These are phyloP conservation scores for Rhodamnia rubescens DNA, from an alignment of 345 rosid genomes.

Conservation along the genomic window DNA sequence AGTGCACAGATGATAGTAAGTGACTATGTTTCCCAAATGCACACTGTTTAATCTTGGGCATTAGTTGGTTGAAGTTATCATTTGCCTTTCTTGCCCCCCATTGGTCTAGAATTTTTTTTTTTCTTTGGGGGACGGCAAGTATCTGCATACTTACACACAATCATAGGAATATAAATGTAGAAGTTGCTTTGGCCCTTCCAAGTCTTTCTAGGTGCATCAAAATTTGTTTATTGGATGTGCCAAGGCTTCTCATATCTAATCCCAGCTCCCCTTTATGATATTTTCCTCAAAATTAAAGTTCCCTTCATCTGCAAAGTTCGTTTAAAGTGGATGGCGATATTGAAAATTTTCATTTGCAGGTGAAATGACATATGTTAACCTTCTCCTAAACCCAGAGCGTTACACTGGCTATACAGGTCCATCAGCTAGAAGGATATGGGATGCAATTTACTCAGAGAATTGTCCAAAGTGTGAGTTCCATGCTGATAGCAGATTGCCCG, in stretches of 20 bases:
- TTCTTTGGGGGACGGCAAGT: neutral
- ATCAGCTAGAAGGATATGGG: slow-evolving; percentile 96
- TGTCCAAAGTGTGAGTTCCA: slow-evolving; percentile 70
- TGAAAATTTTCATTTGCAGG: slow-evolving; percentile 22
- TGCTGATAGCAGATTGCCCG: neutral
- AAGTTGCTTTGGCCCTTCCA: neutral
- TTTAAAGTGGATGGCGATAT: neutral
- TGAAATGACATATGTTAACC: slow-evolving; percentile 90
- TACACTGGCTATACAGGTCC: slow-evolving; percentile 83
- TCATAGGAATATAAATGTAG: neutral
- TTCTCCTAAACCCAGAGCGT: slow-evolving; percentile 78
- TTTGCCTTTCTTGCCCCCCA: neutral
- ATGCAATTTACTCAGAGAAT: slow-evolving; percentile 82
- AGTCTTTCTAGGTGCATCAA: neutral
- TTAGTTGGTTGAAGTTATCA: neutral
- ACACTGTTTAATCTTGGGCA: neutral
- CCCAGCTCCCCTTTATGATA: neutral
- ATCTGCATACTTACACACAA: neutral
- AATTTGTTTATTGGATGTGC: neutral
- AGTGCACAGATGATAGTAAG: neutral
- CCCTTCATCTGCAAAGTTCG: neutral
- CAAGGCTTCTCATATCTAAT: neutral
- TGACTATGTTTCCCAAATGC: neutral
- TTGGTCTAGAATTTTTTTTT: neutral
- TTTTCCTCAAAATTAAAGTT: neutral